Percentiles rank a stretch among this genome's conserved stretches.
Evolutionary conservation across 2,329 filamentous ascomycete species (phyloP).

Genomic region (Exophiala viscosa): DNA sequence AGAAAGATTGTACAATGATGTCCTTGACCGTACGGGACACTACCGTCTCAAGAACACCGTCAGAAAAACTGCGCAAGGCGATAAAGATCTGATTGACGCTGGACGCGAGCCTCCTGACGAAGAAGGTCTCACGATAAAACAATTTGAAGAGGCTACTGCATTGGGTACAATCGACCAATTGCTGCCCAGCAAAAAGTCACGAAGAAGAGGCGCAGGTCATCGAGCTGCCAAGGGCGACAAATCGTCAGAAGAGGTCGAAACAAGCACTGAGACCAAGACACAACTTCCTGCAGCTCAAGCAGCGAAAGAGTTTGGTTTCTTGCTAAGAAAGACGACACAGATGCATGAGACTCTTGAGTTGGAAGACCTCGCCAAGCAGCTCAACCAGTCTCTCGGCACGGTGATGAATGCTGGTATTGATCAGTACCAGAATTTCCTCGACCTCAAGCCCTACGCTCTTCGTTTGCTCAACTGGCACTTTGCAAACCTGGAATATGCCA

Average conservation of each 20-base stretch:
- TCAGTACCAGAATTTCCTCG: slow-evolving; percentile 79
- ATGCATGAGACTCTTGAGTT: slow-evolving; percentile 68
- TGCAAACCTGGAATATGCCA: slow-evolving; percentile 96
- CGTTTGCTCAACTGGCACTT: slow-evolving; percentile 96
- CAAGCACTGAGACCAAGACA: slow-evolving; percentile 68
- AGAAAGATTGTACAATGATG: slow-evolving; percentile 91
- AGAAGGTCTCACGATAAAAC: slow-evolving; percentile 66
- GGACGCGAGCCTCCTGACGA: slow-evolving; percentile 77
- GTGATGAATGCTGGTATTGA: slow-evolving; percentile 87
- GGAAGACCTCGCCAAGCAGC: slow-evolving; percentile 58
- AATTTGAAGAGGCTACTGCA: slow-evolving; percentile 67
- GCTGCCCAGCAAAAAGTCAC: slow-evolving; percentile 41
- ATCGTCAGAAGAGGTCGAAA: slow-evolving; percentile 63
- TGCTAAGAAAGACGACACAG: slow-evolving; percentile 60
- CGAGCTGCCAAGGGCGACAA: slow-evolving; percentile 52
- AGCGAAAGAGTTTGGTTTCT: slow-evolving; percentile 78
- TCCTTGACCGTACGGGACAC: slow-evolving; percentile 83
- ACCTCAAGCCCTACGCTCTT: slow-evolving; percentile 80
- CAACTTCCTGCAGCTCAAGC: slow-evolving; percentile 73
- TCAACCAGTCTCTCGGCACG: slow-evolving; percentile 74
- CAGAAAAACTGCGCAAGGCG: slow-evolving; percentile 72
- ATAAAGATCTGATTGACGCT: slow-evolving; percentile 74
- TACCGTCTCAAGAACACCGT: slow-evolving; percentile 76
- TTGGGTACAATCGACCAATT: slow-evolving; percentile 50
- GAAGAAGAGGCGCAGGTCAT: slow-evolving; percentile 42